Evolutionary conservation across 2,329 filamentous ascomycete species (phyloP).

Genomic region (Trichoderma harzianum): DNA sequence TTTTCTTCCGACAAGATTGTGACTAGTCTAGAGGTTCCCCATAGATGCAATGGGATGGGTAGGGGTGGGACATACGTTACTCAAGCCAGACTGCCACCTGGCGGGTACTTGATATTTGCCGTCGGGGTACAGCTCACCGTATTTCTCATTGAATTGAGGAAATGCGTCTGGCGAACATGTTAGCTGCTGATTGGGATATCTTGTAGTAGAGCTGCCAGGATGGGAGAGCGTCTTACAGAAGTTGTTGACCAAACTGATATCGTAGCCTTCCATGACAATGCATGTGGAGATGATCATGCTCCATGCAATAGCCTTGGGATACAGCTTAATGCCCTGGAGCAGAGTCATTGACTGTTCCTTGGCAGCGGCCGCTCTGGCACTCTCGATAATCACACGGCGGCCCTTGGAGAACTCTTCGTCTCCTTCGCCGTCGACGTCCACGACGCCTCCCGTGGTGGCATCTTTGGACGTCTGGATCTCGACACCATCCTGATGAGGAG

Average conservation of each 20-base stretch:
- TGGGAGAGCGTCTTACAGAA: constrained; percentile 51
- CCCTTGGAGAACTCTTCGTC: constrained; percentile 24
- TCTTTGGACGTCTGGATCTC: constrained; percentile 1
- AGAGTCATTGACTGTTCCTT: constrained; percentile 70
- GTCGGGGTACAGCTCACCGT: constrained; percentile 45
- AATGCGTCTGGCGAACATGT: constrained; percentile 42
- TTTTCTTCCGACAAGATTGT: neutral
- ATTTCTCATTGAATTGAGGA: constrained; percentile 56
- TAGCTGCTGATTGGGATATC: neutral
- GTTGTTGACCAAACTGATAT: constrained; percentile 76
- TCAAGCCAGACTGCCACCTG: constrained; percentile 60
- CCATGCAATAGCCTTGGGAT: constrained; percentile 84
- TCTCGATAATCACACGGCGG: constrained; percentile 32
- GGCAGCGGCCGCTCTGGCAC: constrained; percentile 46
- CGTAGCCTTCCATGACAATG: constrained; percentile 90
- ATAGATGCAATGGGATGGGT: neutral
- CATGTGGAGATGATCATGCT: constrained; percentile 83
- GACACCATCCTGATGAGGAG: neutral
- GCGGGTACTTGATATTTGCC: constrained; percentile 56
- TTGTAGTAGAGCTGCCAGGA: neutral
- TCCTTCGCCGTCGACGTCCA: neutral
- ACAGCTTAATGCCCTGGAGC: constrained; percentile 72
- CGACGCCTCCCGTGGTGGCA: neutral
- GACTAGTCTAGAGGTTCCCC: neutral
- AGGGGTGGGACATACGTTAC: constrained; percentile 40